Conservation (phyloP, 106 monocot species). For the Dendrobium officinale region DNA sequence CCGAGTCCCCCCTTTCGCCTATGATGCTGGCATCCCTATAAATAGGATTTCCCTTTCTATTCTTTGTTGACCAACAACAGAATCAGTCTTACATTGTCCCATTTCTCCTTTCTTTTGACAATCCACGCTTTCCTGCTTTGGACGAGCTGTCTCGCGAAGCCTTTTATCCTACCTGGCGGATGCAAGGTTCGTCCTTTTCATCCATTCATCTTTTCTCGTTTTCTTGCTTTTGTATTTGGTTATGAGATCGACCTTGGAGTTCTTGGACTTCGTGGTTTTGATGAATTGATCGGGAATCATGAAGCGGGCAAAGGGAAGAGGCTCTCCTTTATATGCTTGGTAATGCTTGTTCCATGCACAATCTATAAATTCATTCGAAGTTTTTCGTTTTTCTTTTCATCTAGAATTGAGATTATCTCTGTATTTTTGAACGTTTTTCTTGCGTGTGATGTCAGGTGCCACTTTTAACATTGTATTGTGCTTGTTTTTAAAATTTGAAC, state of each 20-base stretch:
- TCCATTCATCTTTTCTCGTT: neutral
- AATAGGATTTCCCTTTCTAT: neutral
- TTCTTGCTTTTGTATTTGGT: neutral
- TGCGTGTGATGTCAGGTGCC: too few relatives aligned
- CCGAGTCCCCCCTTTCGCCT: neutral
- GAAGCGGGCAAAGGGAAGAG: neutral
- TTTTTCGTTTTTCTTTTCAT: too few relatives aligned
- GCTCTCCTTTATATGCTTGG: neutral
- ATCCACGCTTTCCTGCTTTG: neutral
- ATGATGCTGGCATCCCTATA: neutral
- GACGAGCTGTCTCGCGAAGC: neutral
- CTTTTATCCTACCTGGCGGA: neutral
- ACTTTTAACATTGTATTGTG: too few relatives aligned
- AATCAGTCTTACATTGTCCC: neutral
- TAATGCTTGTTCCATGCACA: neutral
- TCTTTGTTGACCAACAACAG: neutral
- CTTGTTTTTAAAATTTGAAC: too few relatives aligned
- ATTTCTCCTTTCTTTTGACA: neutral
- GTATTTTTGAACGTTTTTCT: too few relatives aligned
- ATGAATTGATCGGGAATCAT: neutral
- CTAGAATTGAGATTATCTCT: too few relatives aligned
- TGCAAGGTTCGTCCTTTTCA: constrained; percentile 2
- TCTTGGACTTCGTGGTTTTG: neutral
- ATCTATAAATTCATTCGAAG: too few relatives aligned
- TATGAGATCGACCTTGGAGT: neutral